Evolutionary conservation across 2,329 filamentous ascomycete species (phyloP), one percentile per base, ranked within the genome.

Genomic region (Periglandula ipomoeae): DNA sequence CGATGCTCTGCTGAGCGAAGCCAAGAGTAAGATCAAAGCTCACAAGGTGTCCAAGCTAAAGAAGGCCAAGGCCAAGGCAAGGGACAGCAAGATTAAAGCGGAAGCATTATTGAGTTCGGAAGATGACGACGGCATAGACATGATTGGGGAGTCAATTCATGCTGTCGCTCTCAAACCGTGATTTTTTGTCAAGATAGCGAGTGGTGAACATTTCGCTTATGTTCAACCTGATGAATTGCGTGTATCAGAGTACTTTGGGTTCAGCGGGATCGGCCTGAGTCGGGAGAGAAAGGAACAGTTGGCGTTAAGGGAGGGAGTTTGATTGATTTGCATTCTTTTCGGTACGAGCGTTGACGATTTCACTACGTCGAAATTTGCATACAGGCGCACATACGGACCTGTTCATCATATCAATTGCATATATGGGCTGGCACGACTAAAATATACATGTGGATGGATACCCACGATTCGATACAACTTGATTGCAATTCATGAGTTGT

Each of bases 1-100:
- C 2, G 49, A 55, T 38, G 53, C 51, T 22, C 45, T 56, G 26
- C 41, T 56, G 7, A 50, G 35, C 46, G 48, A 53, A 34, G 49
- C 51, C 17, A 55, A 51, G 50, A 47, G 39, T 32, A 50, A 43
- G n/a, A 20, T 48, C 23, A 52, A 46, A 39, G 22, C 39, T 3
- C 38, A 53, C n/a, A 53, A 48, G 42, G 46, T 52, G 11, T 44
- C 46, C 2, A 56, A 54, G 23, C 20, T 48, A 6, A 52, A 47
- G 42, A 52, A 45, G 19, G 15, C 20, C 20, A 54, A 50, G 23
- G 38, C 22, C 24, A 50, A 42, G 34, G 32, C 30, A 5, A 51
- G 42, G n/a, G 27, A 44, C 17, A 39, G 5, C n/a, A 44, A 38
- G 20, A 11, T 35, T 10, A 52, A 49, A 24, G 2, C 24, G 10